Percentiles rank a stretch among this genome's conserved stretches.
These are phyloP conservation scores for Pulicaria dysenterica DNA, from an alignment of 129 eudicot species.

Conservation along the genomic window DNA sequence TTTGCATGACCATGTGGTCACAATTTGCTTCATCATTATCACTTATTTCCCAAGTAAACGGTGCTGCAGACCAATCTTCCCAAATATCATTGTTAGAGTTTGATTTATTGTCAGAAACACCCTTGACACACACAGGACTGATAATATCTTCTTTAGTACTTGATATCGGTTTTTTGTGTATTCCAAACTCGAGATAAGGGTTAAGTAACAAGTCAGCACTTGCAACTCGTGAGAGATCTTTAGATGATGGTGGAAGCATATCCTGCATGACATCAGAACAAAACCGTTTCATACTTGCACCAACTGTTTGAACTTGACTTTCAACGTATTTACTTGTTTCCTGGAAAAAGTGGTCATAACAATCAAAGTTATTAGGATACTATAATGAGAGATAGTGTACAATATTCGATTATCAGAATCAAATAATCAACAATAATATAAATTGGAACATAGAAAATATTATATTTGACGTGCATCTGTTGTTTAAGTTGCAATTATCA, in stretches of 20 bases:
- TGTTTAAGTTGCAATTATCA: neutral
- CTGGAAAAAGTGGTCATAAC: conserved; percentile 36
- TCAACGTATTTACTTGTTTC: conserved; percentile 89
- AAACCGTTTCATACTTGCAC: conserved; percentile 78
- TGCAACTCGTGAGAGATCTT: conserved; percentile 54
- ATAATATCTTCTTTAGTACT: conserved; percentile 32
- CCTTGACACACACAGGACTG: conserved; percentile 24
- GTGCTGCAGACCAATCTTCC: conserved; percentile 35
- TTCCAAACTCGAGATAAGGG: conserved; percentile 49
- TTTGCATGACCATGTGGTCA: conserved; percentile 26
- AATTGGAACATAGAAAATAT: neutral
- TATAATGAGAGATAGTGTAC: neutral
- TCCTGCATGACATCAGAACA: conserved; percentile 90
- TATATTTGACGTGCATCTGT: too few species aligned
- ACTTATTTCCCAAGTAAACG: conserved; percentile 32
- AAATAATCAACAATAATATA: neutral
- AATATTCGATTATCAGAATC: neutral
- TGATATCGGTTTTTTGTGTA: conserved; percentile 42
- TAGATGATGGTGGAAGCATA: conserved; percentile 54
- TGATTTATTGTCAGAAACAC: conserved; percentile 37
- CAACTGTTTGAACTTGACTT: conserved; percentile 86
- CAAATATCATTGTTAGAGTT: conserved; percentile 32
- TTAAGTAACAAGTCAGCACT: conserved; percentile 50
- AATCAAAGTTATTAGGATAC: neutral
- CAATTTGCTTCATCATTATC: conserved; percentile 28